Percentiles rank a stretch among this genome's conserved stretches.
phyloP scores from a whole-genome alignment of 208 protist species.

The Naegleria gruberi region DNA sequence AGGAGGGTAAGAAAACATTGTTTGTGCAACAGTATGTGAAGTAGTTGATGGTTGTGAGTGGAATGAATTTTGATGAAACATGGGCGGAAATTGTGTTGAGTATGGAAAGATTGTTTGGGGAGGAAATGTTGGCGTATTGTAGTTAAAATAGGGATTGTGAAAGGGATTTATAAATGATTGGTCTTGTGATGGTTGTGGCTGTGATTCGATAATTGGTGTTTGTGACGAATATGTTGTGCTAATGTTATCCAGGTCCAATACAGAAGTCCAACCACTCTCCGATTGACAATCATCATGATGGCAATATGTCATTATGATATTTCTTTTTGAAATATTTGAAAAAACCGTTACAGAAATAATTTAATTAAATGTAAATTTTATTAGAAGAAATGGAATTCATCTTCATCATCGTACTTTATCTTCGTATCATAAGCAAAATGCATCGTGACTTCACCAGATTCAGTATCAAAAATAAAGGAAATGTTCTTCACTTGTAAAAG shows the following conservation, averaged over 20 bases:
- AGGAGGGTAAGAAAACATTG: background rate
- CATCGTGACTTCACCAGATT: background rate
- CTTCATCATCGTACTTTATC: background rate
- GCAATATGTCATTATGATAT: background rate
- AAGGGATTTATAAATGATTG: no score
- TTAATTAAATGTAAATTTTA: background rate
- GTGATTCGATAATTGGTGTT: background rate
- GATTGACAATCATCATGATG: background rate
- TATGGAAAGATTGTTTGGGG: no score
- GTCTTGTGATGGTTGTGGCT: background rate
- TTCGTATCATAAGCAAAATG: background rate
- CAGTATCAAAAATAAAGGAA: constrained; percentile 3
- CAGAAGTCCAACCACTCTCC: background rate
- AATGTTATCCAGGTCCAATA: background rate
- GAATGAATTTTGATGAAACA: background rate
- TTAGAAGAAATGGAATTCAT: background rate
- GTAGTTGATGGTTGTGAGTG: background rate
- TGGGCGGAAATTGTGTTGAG: background rate
- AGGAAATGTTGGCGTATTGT: no score
- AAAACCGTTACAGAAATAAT: background rate
- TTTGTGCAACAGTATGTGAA: background rate
- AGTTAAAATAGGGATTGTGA: no score
- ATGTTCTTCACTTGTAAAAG: background rate
- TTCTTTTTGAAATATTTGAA: background rate
- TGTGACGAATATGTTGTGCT: background rate